phyloP scores from a whole-genome alignment of 768 basidiomycete species.

The Podaxis sp. region DNA sequence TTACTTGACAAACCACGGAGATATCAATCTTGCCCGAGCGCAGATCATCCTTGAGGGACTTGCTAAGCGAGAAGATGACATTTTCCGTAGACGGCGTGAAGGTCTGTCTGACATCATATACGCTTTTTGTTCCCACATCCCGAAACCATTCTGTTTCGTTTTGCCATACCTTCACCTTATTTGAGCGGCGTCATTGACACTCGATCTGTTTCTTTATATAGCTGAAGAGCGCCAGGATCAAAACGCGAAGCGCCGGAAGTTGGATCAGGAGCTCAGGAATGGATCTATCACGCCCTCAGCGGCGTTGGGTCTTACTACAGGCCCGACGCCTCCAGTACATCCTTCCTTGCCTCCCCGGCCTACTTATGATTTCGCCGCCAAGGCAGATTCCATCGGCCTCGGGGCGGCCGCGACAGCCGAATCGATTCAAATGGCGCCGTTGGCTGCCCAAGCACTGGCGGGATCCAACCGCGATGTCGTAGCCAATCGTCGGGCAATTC shows the following conservation, averaged over 20 bases:
- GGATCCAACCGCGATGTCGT: slow-evolving; percentile 91
- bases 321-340: slow-evolving; percentile 35
- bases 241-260: slow-evolving; percentile 84
- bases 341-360: slow-evolving; percentile 68
- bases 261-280: slow-evolving; percentile 46
- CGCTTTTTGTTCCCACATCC: background rate
- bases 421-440: slow-evolving; percentile 53
- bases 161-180: slow-evolving; percentile 11
- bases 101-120: slow-evolving; percentile 49
- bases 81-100: slow-evolving; percentile 90
- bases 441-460: slow-evolving; percentile 70
- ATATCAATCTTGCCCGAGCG: slow-evolving; percentile 78
- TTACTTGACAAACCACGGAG: slow-evolving; percentile 92
- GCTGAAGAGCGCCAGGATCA: slow-evolving; percentile 94
- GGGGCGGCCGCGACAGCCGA: slow-evolving; percentile 61
- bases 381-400: slow-evolving; percentile 75
- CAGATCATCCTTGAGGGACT: slow-evolving; percentile 96
- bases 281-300: slow-evolving; percentile 45
- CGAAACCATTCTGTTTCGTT: slow-evolving; percentile 15
- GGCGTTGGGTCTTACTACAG: slow-evolving; percentile 33
- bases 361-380: slow-evolving; percentile 66
- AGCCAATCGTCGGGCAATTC: slow-evolving; percentile 83
- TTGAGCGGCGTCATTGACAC: slow-evolving; percentile 10
- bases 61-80: slow-evolving; percentile 93
- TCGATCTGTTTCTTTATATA: slow-evolving; percentile 36